Conservation (phyloP, 2,329 filamentous ascomycete genomes). For the Periglandula ipomoeae region DNA sequence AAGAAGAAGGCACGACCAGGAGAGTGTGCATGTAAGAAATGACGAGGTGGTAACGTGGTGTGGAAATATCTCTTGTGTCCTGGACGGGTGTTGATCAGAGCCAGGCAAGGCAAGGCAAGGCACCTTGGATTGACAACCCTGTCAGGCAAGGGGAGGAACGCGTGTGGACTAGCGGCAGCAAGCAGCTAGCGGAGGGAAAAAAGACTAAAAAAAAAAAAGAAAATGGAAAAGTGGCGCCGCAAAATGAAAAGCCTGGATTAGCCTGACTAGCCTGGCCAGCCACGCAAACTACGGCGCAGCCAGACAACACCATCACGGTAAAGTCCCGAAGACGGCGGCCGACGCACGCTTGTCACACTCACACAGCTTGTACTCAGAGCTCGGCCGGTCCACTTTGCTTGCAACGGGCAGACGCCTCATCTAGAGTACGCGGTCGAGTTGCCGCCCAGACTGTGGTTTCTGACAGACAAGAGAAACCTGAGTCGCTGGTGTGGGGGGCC, state of each 20-base stretch:
- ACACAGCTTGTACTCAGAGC: background rate
- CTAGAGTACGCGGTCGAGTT: background rate
- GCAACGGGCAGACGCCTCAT: background rate
- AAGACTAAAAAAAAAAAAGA: background rate
- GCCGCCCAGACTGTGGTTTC: no score
- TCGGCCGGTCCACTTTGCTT: background rate
- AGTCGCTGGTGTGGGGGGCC: background rate
- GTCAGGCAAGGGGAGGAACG: conserved; percentile 1
- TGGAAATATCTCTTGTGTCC: conserved; percentile 1
- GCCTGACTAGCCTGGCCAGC: background rate
- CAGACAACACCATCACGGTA: background rate
- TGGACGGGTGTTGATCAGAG: no score
- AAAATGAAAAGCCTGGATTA: background rate
- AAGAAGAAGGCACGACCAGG: background rate
- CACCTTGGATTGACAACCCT: background rate
- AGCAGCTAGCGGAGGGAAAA: background rate
- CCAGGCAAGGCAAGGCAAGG: no score
- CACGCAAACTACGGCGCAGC: background rate
- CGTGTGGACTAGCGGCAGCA: background rate
- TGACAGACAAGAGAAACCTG: background rate
- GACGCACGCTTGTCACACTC: background rate
- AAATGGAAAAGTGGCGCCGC: background rate
- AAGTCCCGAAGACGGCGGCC: background rate
- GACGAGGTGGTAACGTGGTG: background rate
- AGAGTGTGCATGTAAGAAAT: background rate